These are phyloP conservation scores for Teunomyces stri DNA, from an alignment of 805 yeast species.

Conservation along the genomic window DNA sequence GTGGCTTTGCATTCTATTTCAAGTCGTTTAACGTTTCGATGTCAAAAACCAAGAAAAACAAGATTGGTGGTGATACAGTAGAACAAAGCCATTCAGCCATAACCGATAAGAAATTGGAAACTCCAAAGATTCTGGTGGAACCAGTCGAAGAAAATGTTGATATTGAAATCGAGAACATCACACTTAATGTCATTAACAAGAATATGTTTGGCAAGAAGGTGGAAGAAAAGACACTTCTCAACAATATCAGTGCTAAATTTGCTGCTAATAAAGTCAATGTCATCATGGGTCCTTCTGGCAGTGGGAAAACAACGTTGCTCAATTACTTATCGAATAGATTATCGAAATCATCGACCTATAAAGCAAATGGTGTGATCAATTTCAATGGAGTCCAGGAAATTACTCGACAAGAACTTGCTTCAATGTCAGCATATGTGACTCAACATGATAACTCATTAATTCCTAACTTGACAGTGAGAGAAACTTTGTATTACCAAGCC, in stretches of 20 bases:
- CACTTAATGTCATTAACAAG: slow-evolving; percentile 7
- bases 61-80: slow-evolving; percentile 22
- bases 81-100: neutral
- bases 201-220: neutral
- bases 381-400: slow-evolving; percentile 27
- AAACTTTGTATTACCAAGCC: slow-evolving; percentile 73
- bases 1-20: slow-evolving; percentile 47
- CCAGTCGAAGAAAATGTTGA: slow-evolving; percentile 4
- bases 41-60: slow-evolving; percentile 39
- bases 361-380: slow-evolving; percentile 23
- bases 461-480: slow-evolving; percentile 72
- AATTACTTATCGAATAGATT: slow-evolving; percentile 63
- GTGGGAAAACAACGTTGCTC: slow-evolving; percentile 70
- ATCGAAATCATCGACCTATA: slow-evolving; percentile 17
- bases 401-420: slow-evolving; percentile 21
- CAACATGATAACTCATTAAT: slow-evolving; percentile 77
- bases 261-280: slow-evolving; percentile 60
- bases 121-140: neutral
- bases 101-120: neutral
- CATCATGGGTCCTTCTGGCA: slow-evolving; percentile 80
- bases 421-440: slow-evolving; percentile 67
- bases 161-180: slow-evolving; percentile 7
- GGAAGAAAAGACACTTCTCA: slow-evolving; percentile 22
- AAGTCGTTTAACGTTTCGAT: slow-evolving; percentile 53
- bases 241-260: slow-evolving; percentile 50